phyloP scores from a whole-genome alignment of 352 stramenopile genomes.

The Phytopythium ostracodes region DNA sequence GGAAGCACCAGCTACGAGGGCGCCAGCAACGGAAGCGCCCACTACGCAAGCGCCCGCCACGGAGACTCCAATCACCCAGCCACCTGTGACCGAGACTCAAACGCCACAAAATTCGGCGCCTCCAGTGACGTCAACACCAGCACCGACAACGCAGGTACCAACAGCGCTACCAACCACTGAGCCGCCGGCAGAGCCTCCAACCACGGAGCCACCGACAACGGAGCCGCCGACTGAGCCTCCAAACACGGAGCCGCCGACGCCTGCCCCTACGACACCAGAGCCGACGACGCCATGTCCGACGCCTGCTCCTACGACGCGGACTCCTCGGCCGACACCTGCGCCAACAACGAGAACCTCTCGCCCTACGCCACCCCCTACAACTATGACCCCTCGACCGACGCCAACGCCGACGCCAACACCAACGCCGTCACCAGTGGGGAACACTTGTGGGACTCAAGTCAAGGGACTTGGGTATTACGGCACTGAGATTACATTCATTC shows the following conservation, averaged over 20 bases:
- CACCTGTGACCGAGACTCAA: not conserved
- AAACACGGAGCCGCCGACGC: too few species aligned
- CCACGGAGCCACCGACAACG: too few species aligned
- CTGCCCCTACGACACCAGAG: too few species aligned
- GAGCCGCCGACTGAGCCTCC: not conserved
- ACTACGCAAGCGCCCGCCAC: too few species aligned
- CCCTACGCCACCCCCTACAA: not conserved
- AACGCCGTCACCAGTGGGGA: not conserved
- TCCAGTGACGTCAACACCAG: not conserved
- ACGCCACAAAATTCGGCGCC: too few species aligned
- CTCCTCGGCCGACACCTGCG: not conserved
- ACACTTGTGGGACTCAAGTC: not conserved
- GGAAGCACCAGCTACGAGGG: too few species aligned
- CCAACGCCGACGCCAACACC: not conserved
- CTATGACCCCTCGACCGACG: not conserved
- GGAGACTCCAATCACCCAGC: not conserved
- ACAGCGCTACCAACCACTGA: not conserved
- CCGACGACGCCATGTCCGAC: too few species aligned
- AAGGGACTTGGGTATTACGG: not conserved
- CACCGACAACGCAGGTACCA: not conserved
- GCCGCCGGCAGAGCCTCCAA: too few species aligned
- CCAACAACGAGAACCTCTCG: too few species aligned
- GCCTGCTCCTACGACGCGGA: not conserved
- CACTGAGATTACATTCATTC: not conserved
- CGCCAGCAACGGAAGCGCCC: too few species aligned